Base-by-base conservation (phyloP, 225 moss, liverwort and hornwort species). In the Pseudisothecium myosuroides region DNA sequence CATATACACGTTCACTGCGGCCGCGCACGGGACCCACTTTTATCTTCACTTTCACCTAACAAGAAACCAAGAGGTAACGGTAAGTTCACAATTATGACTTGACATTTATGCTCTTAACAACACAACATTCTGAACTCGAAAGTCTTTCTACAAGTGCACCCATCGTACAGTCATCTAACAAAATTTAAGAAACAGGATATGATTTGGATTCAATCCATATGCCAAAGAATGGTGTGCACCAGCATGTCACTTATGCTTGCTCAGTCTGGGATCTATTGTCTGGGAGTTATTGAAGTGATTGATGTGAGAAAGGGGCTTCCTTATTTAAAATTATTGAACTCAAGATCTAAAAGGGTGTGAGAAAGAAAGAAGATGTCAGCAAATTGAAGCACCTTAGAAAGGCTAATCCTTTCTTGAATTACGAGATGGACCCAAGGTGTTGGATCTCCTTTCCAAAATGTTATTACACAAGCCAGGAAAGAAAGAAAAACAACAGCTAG, bases 1-100 rank as follows among this genome's bases (percentile, higher is more conserved):
- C 47, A 76, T 88, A 95, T 5, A 95, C 93, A 49, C 87, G 86
- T 81, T 95, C 95, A 72, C 85, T 86, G 74, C 89, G 91, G 68
- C 93, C 43, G 63, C 94, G 93, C 73, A 94, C 88, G 7, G 89
- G 92, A 79, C 95, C 95, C 87, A 95, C 95, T 80, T 88, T 92
- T 75, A 95, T 92, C 91, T 94, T 95, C 91, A 95, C 94, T 86
- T 92, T 83, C 91, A 94, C 95, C 94, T 94, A 67, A 71, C 84
- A 91, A 61, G 59, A 43, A 83, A 81, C 63, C 90, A 88, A 71
- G 68, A 43, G 45, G 14, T 43, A 60, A 83, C 58, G 7, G 37
- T 89, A 60, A 89, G 55, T 71, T 79, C 81, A 63, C 66, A 60
- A 81, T 72, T 68, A 49, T 45, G 31, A 49, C 64, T 82, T 31